Base-by-base conservation (phyloP, 805 yeast species). In the Deakozyma indianensis region DNA sequence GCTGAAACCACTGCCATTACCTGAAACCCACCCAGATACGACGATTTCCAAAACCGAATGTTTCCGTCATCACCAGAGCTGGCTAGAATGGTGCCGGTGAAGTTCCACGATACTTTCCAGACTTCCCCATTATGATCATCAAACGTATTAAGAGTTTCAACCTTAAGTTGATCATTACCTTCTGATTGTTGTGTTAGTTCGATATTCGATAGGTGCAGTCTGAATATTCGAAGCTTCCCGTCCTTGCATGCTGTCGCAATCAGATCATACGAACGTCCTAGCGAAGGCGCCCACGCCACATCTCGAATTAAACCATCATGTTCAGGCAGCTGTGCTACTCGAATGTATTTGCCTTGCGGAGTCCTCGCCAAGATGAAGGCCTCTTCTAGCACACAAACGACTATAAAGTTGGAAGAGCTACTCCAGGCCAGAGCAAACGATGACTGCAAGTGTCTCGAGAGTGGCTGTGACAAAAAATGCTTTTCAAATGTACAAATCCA, bases 181-280 rank as follows among this genome's bases (percentile, higher is more conserved):
- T n/a, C 25, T 3, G 43, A n/a, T 16, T n/a, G 15, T 14, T 41
- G 22, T 14, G 23, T 20, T 2, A 20, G 2, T 7, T 7, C 23
- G 4, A 5, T 16, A 14, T 3, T 23, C 29, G 21, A 25, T 14
- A 4, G 43, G 51, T 45, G 67, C 3, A 87, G 68, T 60, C 83
- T 84, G 69, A 80, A 90, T 2, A 92, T 80, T 45, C 97, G 74
- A 9, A 92, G 87, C 56, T 70, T 77, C 1, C 97, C 98, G 60
- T 92, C 99, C 60, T 87, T 87, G 59, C 95, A 87, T 3, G 94
- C 97, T 0, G 97, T 90, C 0, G 99, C 97, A 40, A 92, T 70
- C 42, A 88, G 66, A 54, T 90, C 95, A 59, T 77, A 84, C 51
- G 80, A 77, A 53, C 95, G 69, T 2, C 97, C 97, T 81, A 88